Evolutionary conservation across 139 green algal species (phyloP).

Genomic region (Chlorokybus atmophyticus): DNA sequence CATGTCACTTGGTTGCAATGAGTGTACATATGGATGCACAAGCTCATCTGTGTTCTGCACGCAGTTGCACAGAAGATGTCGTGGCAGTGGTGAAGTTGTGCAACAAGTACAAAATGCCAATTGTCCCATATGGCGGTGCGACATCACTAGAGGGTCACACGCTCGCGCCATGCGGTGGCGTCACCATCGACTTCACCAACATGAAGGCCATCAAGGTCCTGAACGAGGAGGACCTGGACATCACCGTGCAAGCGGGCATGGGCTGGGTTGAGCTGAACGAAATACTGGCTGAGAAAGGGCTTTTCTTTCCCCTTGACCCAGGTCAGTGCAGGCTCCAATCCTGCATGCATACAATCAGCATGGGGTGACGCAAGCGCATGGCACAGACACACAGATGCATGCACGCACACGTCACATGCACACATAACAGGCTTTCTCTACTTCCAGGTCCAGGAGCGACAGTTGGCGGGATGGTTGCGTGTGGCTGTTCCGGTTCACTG

Average conservation of each 20-base stretch:
- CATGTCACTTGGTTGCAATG: too few species aligned
- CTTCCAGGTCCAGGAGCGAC: conserved; percentile 24
- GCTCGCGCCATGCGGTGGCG: conserved; percentile 6
- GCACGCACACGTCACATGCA: background rate
- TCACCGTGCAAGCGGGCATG: conserved; percentile 23
- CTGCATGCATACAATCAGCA: background rate
- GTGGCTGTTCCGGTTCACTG: conserved; percentile 21
- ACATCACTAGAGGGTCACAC: conserved; percentile 28
- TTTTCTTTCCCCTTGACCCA: conserved; percentile 33
- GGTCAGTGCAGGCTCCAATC: background rate
- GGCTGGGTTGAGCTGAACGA: conserved; percentile 31
- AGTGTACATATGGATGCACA: too few species aligned
- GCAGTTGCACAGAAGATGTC: conserved; percentile 20
- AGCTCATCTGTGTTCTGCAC: background rate
- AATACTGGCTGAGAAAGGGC: conserved; percentile 6
- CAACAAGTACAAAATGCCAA: background rate
- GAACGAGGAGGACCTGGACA: conserved; percentile 24
- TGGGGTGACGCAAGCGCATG: background rate
- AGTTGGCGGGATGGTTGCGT: conserved; percentile 26
- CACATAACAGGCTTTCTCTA: background rate
- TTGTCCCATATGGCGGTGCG: conserved; percentile 12
- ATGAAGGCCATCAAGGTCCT: conserved; percentile 18
- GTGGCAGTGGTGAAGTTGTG: conserved; percentile 19
- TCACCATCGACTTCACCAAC: conserved; percentile 20
- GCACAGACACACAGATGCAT: background rate